Evolutionary conservation across 768 basidiomycete genomes (phyloP).

Genomic region (Pholiota microspora): DNA sequence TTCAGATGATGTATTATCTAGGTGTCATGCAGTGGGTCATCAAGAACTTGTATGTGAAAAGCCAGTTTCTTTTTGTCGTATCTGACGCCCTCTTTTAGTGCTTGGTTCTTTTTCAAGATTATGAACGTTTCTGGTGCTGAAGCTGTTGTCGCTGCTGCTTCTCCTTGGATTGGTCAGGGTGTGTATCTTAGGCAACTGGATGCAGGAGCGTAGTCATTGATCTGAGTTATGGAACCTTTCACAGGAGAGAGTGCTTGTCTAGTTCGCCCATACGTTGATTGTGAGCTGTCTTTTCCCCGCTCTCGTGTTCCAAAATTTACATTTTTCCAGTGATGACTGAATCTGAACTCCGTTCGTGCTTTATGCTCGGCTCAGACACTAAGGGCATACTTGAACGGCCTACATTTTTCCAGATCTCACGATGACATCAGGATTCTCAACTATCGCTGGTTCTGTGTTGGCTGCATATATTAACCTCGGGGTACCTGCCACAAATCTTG

Average conservation of each 20-base stretch:
- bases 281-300: slow-evolving; percentile 23
- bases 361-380: not conserved
- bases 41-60: slow-evolving; percentile 63
- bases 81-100: slow-evolving; percentile 40
- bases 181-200: not conserved
- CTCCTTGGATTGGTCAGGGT: slow-evolving; percentile 92
- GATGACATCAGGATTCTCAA: slow-evolving; percentile 93
- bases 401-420: slow-evolving; percentile 46
- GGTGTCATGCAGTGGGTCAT: slow-evolving; percentile 96
- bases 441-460: slow-evolving; percentile 89
- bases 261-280: slow-evolving; percentile 78
- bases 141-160: slow-evolving; percentile 88
- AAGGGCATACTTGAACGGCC: too few species aligned
- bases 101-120: slow-evolving; percentile 92
- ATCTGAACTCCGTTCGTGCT: slow-evolving; percentile 64
- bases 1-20: slow-evolving; percentile 89
- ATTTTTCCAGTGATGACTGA: slow-evolving; percentile 65
- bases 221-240: not conserved
- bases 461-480: slow-evolving; percentile 79
- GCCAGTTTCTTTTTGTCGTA: not conserved
- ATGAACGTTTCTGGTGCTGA: slow-evolving; percentile 94
- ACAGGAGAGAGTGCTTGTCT: slow-evolving; percentile 76
- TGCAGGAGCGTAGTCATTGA: not conserved
- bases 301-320: not conserved
- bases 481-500: slow-evolving; percentile 74